Conservation (phyloP, 2,329 filamentous ascomycete genomes). For the Kalmusia sp. region DNA sequence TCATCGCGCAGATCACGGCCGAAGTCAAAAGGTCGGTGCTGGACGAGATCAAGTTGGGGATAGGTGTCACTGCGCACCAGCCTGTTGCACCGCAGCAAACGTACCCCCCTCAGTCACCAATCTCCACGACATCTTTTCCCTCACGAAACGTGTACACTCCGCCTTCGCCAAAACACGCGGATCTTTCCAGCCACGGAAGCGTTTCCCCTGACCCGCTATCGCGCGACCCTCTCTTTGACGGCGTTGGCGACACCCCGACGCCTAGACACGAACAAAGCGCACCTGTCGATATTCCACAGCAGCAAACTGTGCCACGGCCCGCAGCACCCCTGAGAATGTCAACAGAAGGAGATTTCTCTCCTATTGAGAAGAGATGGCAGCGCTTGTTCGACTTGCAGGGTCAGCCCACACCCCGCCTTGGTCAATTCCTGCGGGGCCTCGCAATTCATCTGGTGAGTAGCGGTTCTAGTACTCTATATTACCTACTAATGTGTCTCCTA, state of each 20-base stretch:
- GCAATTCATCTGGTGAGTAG: constrained; percentile 73
- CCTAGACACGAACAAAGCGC: constrained; percentile 32
- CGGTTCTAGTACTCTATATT: background rate
- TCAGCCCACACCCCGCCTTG: constrained; percentile 70
- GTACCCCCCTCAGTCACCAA: constrained; percentile 49
- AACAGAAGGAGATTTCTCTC: constrained; percentile 44
- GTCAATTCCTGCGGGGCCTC: constrained; percentile 75
- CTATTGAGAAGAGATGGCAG: constrained; percentile 76
- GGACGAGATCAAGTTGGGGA: constrained; percentile 55
- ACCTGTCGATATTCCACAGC: constrained; percentile 33
- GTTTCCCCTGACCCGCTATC: constrained; percentile 45
- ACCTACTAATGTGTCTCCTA: constrained; percentile 39
- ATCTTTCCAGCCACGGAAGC: constrained; percentile 37
- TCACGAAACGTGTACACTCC: constrained; percentile 61
- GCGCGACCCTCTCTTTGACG: constrained; percentile 40
- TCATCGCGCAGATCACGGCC: constrained; percentile 68
- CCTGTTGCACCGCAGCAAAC: constrained; percentile 42
- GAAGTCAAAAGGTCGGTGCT: constrained; percentile 57
- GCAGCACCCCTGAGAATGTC: constrained; percentile 35
- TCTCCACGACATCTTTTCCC: constrained; percentile 56
- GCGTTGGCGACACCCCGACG: constrained; percentile 37
- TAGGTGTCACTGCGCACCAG: constrained; percentile 32
- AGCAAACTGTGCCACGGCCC: constrained; percentile 34
- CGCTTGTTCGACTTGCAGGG: constrained; percentile 73
- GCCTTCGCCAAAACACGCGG: constrained; percentile 57